A percentile compares a stretch with the other conserved stretches of the same genome.
Evolutionary conservation across 169 alveolate genomes (phyloP).

Genomic region (Amoebophrya sp.): DNA sequence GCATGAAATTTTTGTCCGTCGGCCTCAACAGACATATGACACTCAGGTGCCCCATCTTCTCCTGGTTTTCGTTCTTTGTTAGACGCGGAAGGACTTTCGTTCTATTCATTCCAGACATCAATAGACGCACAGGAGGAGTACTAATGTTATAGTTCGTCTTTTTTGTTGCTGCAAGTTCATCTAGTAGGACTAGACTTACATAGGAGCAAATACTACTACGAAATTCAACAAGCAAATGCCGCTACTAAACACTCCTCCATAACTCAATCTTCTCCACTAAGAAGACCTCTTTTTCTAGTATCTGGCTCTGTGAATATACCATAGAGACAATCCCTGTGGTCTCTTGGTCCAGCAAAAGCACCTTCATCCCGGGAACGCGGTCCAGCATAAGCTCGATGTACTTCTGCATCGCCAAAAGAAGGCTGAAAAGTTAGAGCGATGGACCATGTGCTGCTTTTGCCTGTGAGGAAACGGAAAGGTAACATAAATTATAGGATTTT

Average conservation of each 20-base stretch:
- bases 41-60: conserved; percentile 41
- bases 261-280: conserved; percentile 45
- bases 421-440: no score
- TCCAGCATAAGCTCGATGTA: conserved; percentile 35
- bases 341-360: conserved; percentile 70
- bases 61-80: background rate
- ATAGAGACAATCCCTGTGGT: conserved; percentile 67
- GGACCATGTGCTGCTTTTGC: no score
- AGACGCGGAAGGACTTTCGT: background rate
- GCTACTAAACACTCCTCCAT: background rate
- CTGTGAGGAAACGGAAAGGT: no score
- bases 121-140: background rate
- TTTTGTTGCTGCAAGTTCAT: no score
- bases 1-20: conserved; percentile 41
- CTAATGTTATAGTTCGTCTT: no score
- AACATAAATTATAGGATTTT: no score
- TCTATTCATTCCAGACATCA: background rate
- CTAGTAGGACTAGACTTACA: no score
- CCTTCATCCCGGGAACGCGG: conserved; percentile 63
- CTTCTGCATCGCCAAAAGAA: background rate
- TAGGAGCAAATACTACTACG: no score
- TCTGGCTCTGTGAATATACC: conserved; percentile 62
- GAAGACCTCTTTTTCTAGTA: conserved; percentile 67
- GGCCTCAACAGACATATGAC: conserved; percentile 50
- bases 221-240: background rate